Conservation (phyloP, 2,329 filamentous ascomycete genomes). For the Venturia effusa region DNA sequence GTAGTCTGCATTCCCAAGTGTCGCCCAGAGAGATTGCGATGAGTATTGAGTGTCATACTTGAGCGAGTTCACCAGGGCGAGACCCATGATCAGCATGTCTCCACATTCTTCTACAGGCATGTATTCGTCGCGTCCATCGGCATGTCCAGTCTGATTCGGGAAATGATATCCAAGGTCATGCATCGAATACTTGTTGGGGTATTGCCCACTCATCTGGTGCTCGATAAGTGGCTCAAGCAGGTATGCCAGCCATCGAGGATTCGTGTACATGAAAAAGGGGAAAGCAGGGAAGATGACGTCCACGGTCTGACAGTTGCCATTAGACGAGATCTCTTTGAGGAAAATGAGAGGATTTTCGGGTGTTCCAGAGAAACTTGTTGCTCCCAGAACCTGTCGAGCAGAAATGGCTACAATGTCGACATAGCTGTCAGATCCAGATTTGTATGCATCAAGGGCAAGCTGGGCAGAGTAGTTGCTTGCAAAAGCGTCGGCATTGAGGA, state of each 20-base stretch:
- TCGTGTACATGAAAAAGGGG: constrained; percentile 79
- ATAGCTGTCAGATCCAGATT: constrained; percentile 64
- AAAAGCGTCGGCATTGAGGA: constrained; percentile 49
- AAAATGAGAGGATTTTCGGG: constrained; percentile 63
- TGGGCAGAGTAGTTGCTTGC: constrained; percentile 65
- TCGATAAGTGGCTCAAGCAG: constrained; percentile 70
- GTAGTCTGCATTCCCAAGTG: constrained; percentile 23
- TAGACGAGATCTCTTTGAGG: constrained; percentile 76
- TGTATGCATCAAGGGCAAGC: constrained; percentile 58
- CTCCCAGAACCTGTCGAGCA: constrained; percentile 70
- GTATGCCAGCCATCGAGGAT: constrained; percentile 70
- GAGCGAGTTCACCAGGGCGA: constrained; percentile 66
- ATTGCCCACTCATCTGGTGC: constrained; percentile 71
- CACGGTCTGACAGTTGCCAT: constrained; percentile 76
- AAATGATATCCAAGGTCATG: constrained; percentile 65
- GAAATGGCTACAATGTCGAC: constrained; percentile 68
- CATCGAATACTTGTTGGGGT: constrained; percentile 73
- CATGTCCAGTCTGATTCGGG: constrained; percentile 66
- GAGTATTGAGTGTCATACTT: constrained; percentile 47
- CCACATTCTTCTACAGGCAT: constrained; percentile 73
- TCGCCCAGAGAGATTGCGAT: constrained; percentile 49
- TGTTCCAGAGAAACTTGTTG: constrained; percentile 63
- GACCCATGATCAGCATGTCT: constrained; percentile 73
- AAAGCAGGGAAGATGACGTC: constrained; percentile 82
- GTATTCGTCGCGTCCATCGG: constrained; percentile 58